These are phyloP conservation scores for Rhododendron kiyosumense DNA, from an alignment of 148 eudicot species.

Conservation along the genomic window DNA sequence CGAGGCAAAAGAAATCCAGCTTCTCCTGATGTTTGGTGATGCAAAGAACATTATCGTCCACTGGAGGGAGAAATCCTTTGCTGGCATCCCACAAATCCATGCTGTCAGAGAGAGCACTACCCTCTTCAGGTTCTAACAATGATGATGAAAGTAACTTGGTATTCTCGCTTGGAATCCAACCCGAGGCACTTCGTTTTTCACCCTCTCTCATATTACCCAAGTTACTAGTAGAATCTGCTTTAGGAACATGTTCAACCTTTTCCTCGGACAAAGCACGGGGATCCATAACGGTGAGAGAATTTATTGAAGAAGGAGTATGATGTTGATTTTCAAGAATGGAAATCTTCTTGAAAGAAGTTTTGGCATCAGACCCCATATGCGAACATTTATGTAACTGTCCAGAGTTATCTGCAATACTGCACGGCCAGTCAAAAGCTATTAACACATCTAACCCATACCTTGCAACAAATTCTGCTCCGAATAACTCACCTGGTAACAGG, in stretches of 20 bases:
- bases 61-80: conserved; percentile 56
- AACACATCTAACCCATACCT: not conserved
- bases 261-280: conserved; percentile 47
- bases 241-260: conserved; percentile 19
- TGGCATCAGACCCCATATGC: conserved; percentile 23
- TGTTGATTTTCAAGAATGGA: conserved; percentile 38
- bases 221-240: conserved; percentile 7
- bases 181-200: conserved; percentile 11
- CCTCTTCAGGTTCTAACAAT: conserved; percentile 20
- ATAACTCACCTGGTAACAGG: conserved; percentile 51
- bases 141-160: conserved; percentile 19
- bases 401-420: conserved; percentile 35
- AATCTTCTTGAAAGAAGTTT: conserved; percentile 19
- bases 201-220: conserved; percentile 16
- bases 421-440: conserved; percentile 11
- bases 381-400: conserved; percentile 25
- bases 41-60: conserved; percentile 71
- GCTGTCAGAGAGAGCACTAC: conserved; percentile 17
- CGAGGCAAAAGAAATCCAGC: conserved; percentile 51
- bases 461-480: not conserved
- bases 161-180: not conserved
- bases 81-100: conserved; percentile 66
- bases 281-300: conserved; percentile 54
- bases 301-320: conserved; percentile 30
- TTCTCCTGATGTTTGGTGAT: conserved; percentile 45